Percentiles rank a stretch among this genome's conserved stretches.
These are phyloP conservation scores for Cryphonectria nitschkei DNA, from an alignment of 2,329 filamentous ascomycete genomes.

Conservation along the genomic window DNA sequence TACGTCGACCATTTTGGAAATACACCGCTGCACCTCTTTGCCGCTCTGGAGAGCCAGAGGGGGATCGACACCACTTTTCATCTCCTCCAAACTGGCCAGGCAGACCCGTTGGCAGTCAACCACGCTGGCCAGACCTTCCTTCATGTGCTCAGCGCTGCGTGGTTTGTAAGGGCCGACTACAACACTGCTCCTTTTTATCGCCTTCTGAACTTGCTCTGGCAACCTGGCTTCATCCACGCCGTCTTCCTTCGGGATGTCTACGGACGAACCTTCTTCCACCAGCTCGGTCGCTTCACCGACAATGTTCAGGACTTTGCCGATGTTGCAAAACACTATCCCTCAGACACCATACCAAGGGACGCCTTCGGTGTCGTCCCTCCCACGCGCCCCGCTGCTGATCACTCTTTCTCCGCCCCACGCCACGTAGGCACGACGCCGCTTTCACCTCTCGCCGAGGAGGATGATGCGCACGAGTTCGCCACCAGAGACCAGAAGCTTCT, in stretches of 20 bases:
- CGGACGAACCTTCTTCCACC: constrained; percentile 58
- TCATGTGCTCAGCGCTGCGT: constrained; percentile 45
- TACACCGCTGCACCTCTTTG: constrained; percentile 51
- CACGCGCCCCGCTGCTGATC: constrained; percentile 27
- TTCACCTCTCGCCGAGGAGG: constrained; percentile 30
- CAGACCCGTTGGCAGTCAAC: constrained; percentile 42
- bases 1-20: constrained; percentile 50
- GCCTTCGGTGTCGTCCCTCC: constrained; percentile 49
- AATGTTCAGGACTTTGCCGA: constrained; percentile 40
- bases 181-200: constrained; percentile 34
- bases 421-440: constrained; percentile 27
- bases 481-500: constrained; percentile 43
- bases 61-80: constrained; percentile 34
- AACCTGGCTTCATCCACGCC: neutral
- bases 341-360: constrained; percentile 45
- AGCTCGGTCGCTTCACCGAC: constrained; percentile 35
- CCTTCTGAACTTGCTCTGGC: constrained; percentile 41
- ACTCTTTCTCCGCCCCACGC: constrained; percentile 13
- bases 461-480: constrained; percentile 32
- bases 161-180: constrained; percentile 38
- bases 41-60: constrained; percentile 39
- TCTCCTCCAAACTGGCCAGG: constrained; percentile 32
- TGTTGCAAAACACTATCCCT: constrained; percentile 31
- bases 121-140: constrained; percentile 54
- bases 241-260: constrained; percentile 47